These are phyloP conservation scores for Vigna trinervia DNA, from an alignment of 306 rosid species.

Conservation along the genomic window DNA sequence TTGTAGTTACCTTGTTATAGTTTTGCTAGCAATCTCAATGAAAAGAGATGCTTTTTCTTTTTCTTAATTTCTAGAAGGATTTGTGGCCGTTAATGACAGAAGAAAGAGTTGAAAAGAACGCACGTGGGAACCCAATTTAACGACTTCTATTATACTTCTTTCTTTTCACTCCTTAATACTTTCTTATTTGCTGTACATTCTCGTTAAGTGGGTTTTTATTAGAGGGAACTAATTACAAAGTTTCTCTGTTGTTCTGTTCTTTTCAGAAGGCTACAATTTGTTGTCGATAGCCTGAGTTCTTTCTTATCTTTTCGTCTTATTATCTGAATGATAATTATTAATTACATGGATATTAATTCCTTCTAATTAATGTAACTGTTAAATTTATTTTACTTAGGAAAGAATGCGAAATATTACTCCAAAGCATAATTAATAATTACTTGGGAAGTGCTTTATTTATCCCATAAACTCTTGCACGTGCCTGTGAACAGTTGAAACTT, in stretches of 20 bases:
- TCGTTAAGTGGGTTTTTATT: too few relatives aligned
- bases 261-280: too few relatives aligned
- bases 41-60: conserved; percentile 32
- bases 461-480: background rate
- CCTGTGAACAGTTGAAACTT: background rate
- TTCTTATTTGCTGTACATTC: too few relatives aligned
- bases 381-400: background rate
- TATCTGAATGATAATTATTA: background rate
- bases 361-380: background rate
- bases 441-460: background rate
- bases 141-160: conserved; percentile 13
- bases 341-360: background rate
- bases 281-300: background rate
- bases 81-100: background rate
- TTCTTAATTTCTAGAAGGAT: background rate
- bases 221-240: background rate
- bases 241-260: too few relatives aligned
- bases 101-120: conserved; percentile 36
- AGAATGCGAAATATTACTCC: background rate
- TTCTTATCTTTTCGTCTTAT: background rate
- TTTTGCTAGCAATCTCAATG: conserved; percentile 37
- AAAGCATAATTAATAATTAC: background rate
- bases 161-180: conserved; percentile 26
- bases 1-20: conserved; percentile 41
- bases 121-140: conserved; percentile 51